Evolutionary conservation across 2,329 filamentous ascomycete species (phyloP), one percentile per base, ranked within the genome.

Genomic region (Didymella keratinophila): DNA sequence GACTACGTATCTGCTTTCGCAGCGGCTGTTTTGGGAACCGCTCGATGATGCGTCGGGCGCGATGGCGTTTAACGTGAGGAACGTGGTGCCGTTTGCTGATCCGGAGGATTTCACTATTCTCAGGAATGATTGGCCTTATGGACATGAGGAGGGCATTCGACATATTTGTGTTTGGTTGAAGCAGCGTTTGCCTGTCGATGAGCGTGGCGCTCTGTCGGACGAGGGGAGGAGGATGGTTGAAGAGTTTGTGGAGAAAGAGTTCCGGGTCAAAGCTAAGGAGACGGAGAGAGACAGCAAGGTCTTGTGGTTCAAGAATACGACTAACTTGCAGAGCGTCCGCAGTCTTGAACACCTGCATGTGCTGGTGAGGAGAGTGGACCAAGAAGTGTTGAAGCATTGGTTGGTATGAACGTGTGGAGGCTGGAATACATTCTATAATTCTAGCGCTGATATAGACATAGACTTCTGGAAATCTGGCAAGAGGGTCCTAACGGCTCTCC

Each of bases 261-360:
- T 88, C 70, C 76, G 83, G 12, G 67, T 68, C 11, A 76, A 78
- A 39, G 69, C 55, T 12, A 64, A 65, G 39, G 79, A 80, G 60
- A 61, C 65, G 32, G 75, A 68, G 37, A 67, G 69, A 56, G 74
- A 78, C 21, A 79, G 80, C 20, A 81, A 81, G 63, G 82, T 88
- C 23, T 70, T 86, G 56, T 89, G 86, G 86, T 89, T 88, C 69
- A 88, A 87, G 79, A 89, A 88, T 65, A 87, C 84, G 79, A 82
- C 82, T 9, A 80, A 80, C 36, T 67, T 88, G 72, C 86, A 88
- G 74, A 87, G 84, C 65, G 85, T 89, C 44, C 76, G 84, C 52
- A 53, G 86, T 83, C 76, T 92, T 90, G 73, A 92, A 89, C 6
- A 88, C 87, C 54, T 89, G 84, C 73, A 97, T 92, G 46, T 95